Base-by-base conservation (phyloP, 352 stramenopile genomes). In the Phytopythium sindhum region DNA sequence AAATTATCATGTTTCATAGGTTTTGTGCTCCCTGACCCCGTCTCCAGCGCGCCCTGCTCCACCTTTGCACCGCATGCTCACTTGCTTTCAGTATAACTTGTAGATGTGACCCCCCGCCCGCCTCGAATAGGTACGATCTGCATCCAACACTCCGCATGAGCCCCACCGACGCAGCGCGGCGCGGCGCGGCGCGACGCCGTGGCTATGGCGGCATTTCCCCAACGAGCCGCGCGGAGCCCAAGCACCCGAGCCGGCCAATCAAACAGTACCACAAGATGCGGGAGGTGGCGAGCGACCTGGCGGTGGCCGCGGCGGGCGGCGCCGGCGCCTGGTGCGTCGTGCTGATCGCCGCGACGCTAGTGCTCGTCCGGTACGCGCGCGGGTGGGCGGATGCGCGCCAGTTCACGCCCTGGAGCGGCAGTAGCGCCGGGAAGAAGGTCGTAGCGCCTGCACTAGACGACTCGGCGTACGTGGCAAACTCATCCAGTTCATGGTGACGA, bases 251-350 rank as follows among this genome's bases (percentile, higher is more conserved):
- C 2, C 53, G 35, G n/a, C 31, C 0, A 26, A 33, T 33, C 35
- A 1, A 11, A 35, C 53, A 28, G 47, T 11, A 11, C 21, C 28
- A 37, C 19, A 1, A 50, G 8, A 41, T 45, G 29, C 41, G 17
- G 19, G 56, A 35, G 56, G 26, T 28, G 26, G 41, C 23, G 33
- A 44, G 41, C 42, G 61, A 53, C 19, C 66, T 58, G 8, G 50
- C 68, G 23, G 42, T 72, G 55, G 35, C 15, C 29, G 52, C 59
- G 14, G 60, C 56, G 31, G 63, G 28, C 58, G 68, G 74, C 47
- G 14, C 68, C 19, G 67, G 48, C 48, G 53, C 66, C 29, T 75
- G 69, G 57, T 70, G 63, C 48, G 68, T 60, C 35, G 52, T 75
- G 47, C 65, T 78, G 60, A 48, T 78, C 7, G 44, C 72, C 19